These are phyloP conservation scores for Talaromyces sp. DNA, from an alignment of 2,329 filamentous ascomycete species.

Conservation along the genomic window DNA sequence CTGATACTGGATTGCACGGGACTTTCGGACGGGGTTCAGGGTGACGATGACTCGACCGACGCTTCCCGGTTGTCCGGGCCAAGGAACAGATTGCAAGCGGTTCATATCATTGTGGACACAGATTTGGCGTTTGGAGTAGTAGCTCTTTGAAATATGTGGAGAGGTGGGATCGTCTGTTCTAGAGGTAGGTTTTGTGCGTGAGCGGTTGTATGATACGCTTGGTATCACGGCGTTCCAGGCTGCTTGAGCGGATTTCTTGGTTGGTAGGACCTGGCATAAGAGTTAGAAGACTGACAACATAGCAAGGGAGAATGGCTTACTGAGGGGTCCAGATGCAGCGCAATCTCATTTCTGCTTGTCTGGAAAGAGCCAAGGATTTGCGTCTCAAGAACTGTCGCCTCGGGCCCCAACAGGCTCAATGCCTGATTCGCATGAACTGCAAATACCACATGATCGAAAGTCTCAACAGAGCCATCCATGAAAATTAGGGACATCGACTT, in stretches of 20 bases:
- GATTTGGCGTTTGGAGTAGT: slow-evolving; percentile 1
- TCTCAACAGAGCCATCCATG: background rate
- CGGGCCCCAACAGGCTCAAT: background rate
- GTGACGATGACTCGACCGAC: slow-evolving; percentile 4
- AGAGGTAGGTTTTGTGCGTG: no score
- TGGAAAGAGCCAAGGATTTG: slow-evolving; percentile 6
- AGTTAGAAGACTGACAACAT: background rate
- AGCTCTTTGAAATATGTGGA: background rate
- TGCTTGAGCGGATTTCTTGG: background rate
- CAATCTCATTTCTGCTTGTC: slow-evolving; percentile 6
- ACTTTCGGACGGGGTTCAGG: background rate
- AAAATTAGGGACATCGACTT: background rate
- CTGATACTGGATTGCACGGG: background rate
- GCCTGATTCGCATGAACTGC: slow-evolving; percentile 15
- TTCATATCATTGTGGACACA: slow-evolving; percentile 13
- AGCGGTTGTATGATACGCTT: background rate
- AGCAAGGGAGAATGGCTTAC: background rate
- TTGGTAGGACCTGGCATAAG: background rate
- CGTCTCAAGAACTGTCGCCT: background rate
- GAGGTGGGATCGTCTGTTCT: background rate
- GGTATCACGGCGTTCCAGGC: slow-evolving; percentile 6
- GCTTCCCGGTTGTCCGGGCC: background rate
- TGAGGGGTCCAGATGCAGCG: slow-evolving; percentile 8
- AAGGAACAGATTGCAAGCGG: slow-evolving; percentile 5
- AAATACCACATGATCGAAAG: slow-evolving; percentile 13